Evolutionary conservation across 805 yeast species (phyloP).

Genomic region (Saccharomycopsis sp.): DNA sequence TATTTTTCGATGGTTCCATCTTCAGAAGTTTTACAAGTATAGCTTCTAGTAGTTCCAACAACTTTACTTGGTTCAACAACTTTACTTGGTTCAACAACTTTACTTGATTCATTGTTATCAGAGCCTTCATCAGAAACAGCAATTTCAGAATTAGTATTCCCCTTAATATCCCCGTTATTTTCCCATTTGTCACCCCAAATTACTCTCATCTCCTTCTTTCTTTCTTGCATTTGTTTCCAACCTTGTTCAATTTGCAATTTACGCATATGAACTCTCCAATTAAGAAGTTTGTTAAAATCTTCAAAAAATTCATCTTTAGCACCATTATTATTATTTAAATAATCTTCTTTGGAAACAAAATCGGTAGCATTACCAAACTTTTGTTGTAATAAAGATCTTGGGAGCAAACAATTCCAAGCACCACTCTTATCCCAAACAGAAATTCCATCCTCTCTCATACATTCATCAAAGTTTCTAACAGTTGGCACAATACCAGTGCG

Average conservation of each 20-base stretch:
- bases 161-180: background rate
- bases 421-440: conserved; percentile 81
- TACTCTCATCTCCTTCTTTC: conserved; percentile 5
- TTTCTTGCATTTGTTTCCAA: conserved; percentile 5
- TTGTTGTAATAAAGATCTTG: conserved; percentile 35
- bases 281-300: conserved; percentile 52
- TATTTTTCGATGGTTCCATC: conserved; percentile 31
- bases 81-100: background rate
- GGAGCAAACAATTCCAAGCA: conserved; percentile 86
- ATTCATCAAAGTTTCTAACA: conserved; percentile 45
- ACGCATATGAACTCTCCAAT: conserved; percentile 54
- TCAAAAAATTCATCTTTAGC: conserved; percentile 51
- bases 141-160: background rate
- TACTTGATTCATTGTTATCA: background rate
- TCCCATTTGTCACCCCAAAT: background rate
- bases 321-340: conserved; percentile 33
- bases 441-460: conserved; percentile 54
- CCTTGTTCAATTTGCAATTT: conserved; percentile 29
- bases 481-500: conserved; percentile 56
- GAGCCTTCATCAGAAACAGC: background rate
- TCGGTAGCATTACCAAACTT: conserved; percentile 29
- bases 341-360: conserved; percentile 42
- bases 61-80: conserved; percentile 17
- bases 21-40: conserved; percentile 21
- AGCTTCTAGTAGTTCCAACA: conserved; percentile 30